Base-by-base conservation (phyloP, 2,329 filamentous ascomycete genomes). In the Exophiala viscosa region DNA sequence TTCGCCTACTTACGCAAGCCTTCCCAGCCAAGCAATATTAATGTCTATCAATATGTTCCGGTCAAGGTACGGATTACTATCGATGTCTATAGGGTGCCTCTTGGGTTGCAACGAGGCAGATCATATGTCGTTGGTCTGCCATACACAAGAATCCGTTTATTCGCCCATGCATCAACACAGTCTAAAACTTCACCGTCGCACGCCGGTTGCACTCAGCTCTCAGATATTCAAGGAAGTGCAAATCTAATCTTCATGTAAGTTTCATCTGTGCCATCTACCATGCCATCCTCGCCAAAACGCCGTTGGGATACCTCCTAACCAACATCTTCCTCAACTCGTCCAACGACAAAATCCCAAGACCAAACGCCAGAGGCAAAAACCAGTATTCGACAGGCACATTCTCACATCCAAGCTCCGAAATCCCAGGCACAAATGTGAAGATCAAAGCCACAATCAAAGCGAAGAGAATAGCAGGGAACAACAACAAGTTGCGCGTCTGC, bases 351-450 rank as follows among this genome's bases (percentile, higher is more conserved):
- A 88, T 74, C 0, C 73, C 82, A 18, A 86, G 56, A 0, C 87
- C 88, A 67, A 90, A 90, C 0, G 83, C 78, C 65, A 87, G 83
- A 0, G 88, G 87, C 45, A 92, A 65, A 66, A 92, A 90, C 80
- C 85, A 92, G 64, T 90, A 76, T 67, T 87, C 86, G 0, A 83
- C 81, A 0, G 87, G 85, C 0, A 91, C 82, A 80, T 76, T 0
- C 86, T 90, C 14, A 69, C 77, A 1, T 90, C 70, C 1, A 81
- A 75, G 1, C 5, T 66, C 64, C 66, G 88, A 84, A 28, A 91
- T 73, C 2, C 76, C 72, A 0, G 85, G 84, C 1, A 87, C 80
- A 63, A 91, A 90, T 35, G 73, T 69, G 57, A 68, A 86, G 57
- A 91, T 79, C 48, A 90, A 79, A 5, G 83, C 84, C 69, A 91